Evolutionary conservation across 306 rosid species (phyloP), one percentile per base, ranked within the genome.

Genomic region (Quercus aquifolioides): DNA sequence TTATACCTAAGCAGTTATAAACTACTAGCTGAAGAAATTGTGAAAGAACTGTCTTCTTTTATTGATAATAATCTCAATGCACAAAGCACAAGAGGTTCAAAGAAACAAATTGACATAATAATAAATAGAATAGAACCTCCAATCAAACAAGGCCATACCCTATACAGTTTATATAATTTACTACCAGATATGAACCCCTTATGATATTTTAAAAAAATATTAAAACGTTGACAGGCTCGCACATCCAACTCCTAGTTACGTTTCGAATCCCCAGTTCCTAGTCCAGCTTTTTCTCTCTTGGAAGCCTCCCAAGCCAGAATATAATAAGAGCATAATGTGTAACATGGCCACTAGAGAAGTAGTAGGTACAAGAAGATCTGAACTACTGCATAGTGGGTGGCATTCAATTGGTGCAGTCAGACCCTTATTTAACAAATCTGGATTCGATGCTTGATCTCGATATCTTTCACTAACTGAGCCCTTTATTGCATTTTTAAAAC

Each of bases 401-500:
- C 67, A 69, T 65, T 6, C 31, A 58, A 81, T 83, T 75, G 58
- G 75, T 31, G 58, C 73, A 49, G 76, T 74, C 85, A 86, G 90
- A 89, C 91, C 84, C 82, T 92, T 92, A 87, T 91, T 92, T 76
- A 57, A 81, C 56, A 78, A 80, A 87, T 74, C 54, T 85, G 84
- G 78, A 85, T 80, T 60, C 82, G 83, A 87, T 86, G 88, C 89
- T 84, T 80, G 85, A 80, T 75, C 71, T 76, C 83, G 82, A 85
- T 78, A 78, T 78, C 55, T 81, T 78, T 75, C 85, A 80, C 83
- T 67, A 51, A 80, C 41, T 84, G 83, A 86, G 91, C 79, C 83
- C 80, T 91, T 94, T 94, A 94, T 94, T 94, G 68, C 84, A 68
- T 80, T 71, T 77, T 59, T 71, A 81, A 90, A 86, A 86, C 89